Evolutionary conservation across 371 early-diverging fungal genomes (phyloP), one percentile per base, ranked within the genome.

Genomic region (Lichtheimia ornata): DNA sequence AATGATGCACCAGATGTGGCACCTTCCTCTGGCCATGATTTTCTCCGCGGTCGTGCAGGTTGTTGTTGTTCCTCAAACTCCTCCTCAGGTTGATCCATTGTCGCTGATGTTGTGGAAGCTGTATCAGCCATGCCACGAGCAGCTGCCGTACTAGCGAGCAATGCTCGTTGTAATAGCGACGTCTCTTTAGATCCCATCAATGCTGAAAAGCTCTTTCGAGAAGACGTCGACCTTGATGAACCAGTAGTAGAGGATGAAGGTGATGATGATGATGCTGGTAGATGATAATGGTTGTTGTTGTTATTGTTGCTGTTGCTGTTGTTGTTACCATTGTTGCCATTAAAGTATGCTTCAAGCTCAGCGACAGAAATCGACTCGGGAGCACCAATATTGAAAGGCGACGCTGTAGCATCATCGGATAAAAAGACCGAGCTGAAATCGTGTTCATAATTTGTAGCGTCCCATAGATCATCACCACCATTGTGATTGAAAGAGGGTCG

Each of bases 301-400:
- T n/a, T n/a, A n/a, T 30, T 30, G 30, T 30, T 30, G 30, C 7
- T 30, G 30, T 47, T 47, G 40, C 50, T 54, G 49, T 40, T 47
- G n/a, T 51, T 44, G 35, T 53, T 27, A 27, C 27, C 44, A 20
- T 47, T 53, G 14, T 60, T 61, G 6, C 64, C 64, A 30, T 64
- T 62, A 55, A 81, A 81, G 25, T 81, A 81, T 17, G 66, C 59
- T 24, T 81, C 82, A 18, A 81, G 55, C 52, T 81, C 82, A n/a
- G 74, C 66, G 13, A 76, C 75, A 28, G 79, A 76, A 4, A 78
- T 69, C 24, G 82, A 78, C 54, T 81, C 79, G 11, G 82, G 82
- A 15, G 78, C 66, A 27, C 67, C 76, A 55, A 81, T 75, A 44
- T 75, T 73, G 43, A 75, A 66, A 15, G 59, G 47, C 5, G 64